phyloP scores from a whole-genome alignment of 2,329 filamentous ascomycete species.

The Elsinoe batatas region DNA sequence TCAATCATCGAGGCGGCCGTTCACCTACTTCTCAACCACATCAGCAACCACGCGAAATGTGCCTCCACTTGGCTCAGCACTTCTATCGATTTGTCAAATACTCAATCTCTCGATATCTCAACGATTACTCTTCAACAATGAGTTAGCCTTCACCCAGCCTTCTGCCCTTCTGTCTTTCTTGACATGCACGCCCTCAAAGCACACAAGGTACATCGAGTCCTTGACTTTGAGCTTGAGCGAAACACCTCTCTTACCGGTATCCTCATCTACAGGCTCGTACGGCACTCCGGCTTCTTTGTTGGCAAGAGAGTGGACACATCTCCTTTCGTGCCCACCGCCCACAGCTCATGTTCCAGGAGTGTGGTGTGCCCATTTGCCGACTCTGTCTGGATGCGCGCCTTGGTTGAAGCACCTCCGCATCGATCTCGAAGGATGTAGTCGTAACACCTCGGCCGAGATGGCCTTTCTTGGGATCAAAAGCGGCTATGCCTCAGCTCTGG shows the following conservation, averaged over 20 bases:
- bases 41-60: conserved; percentile 7
- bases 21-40: conserved; percentile 3
- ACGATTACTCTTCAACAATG: conserved; percentile 27
- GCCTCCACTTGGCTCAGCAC: conserved; percentile 14
- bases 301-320: conserved; percentile 28
- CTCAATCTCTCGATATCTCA: conserved; percentile 27
- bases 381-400: conserved; percentile 2
- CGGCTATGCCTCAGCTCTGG: conserved; percentile 1
- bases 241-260: conserved; percentile 15
- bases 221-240: conserved; percentile 30
- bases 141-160: conserved; percentile 29
- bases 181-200: conserved; percentile 18
- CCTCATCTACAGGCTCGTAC: not conserved
- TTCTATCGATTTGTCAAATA: conserved; percentile 30
- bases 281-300: not conserved
- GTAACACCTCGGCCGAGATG: conserved; percentile 5
- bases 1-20: not conserved
- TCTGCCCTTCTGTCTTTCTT: conserved; percentile 26
- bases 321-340: conserved; percentile 20
- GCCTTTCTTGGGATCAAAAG: conserved; percentile 7
- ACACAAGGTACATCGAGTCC: conserved; percentile 22
- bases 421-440: not conserved
- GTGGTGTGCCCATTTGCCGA: conserved; percentile 15
- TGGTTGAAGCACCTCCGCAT: conserved; percentile 3
- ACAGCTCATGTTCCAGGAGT: conserved; percentile 24